Evolutionary conservation across 2,329 filamentous ascomycete genomes (phyloP), one percentile per base, ranked within the genome.

Genomic region (Arthrocladium fulminans): DNA sequence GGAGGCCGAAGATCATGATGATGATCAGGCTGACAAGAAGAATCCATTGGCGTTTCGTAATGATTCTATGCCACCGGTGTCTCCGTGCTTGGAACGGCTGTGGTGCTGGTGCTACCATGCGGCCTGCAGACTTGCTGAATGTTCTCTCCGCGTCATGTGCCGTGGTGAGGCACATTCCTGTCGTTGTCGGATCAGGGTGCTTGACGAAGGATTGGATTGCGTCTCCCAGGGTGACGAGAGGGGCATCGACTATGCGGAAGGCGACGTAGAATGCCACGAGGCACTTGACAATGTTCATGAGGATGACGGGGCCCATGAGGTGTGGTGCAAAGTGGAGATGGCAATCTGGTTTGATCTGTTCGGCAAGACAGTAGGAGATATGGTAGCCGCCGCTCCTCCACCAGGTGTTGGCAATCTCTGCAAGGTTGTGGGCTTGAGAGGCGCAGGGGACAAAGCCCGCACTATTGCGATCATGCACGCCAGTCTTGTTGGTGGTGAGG

Each of bases 181-280:
- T 10, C 15, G 45, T 66, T 1, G 53, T 61, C 0, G 47, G 48
- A 51, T 69, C 67, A 0, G 60, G 61, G 3, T 51, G 25, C 19
- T 54, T 54, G 2, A 68, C 52, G 38, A 69, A 70, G 0, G 65
- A 67, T 7, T 61, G 56, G 9, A 69, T 60, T 0, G 62, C 64
- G 51, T 68, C 66, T 4, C 66, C 66, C 2, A 63, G 55, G 0
- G 65, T 67, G 22, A 63, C 52, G 2, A 67, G 51, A 8, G 61
- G 54, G 4, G 40, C n/a, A 6, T 51, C 40, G 15, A 30, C 48
- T 10, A 37, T 40, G 22, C 38, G 39, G 15, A 46, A 52, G 22
- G 50, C 27, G 0, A 44, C 48, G 32, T 50, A 50, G 17, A 24
- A 42, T 12, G 29, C 42, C 17, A 45, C 38, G 12, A 44, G n/a